Evolutionary conservation across 768 basidiomycete genomes (phyloP).

Genomic region (Sarcodon aspratus): DNA sequence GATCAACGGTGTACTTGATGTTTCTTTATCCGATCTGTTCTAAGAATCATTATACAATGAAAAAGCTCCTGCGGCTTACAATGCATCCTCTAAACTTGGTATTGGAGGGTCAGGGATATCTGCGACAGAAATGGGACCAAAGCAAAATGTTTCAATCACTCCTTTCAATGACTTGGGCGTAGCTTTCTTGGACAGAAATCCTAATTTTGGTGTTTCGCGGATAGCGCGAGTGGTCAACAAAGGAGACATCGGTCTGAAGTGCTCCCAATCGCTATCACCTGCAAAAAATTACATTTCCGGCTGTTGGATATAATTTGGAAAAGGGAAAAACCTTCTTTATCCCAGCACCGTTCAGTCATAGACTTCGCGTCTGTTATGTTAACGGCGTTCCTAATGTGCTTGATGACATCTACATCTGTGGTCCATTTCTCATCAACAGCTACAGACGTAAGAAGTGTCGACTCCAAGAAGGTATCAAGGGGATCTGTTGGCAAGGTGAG

Average conservation of each 20-base stretch:
- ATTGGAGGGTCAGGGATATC: not conserved
- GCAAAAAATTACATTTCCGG: not conserved
- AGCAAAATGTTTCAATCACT: not conserved
- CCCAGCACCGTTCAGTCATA: slow-evolving; percentile 26
- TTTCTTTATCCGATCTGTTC: slow-evolving; percentile 13
- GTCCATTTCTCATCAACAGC: slow-evolving; percentile 34
- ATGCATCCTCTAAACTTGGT: slow-evolving; percentile 21
- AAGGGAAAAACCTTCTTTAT: slow-evolving; percentile 13
- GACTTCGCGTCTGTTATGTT: not conserved
- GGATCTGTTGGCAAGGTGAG: slow-evolving; percentile 46
- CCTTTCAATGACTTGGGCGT: not conserved
- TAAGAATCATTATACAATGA: not conserved
- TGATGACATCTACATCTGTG: slow-evolving; percentile 14
- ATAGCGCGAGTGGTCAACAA: slow-evolving; percentile 34
- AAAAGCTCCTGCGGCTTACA: slow-evolving; percentile 21
- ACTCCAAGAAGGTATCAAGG: slow-evolving; percentile 24
- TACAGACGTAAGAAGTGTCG: slow-evolving; percentile 21
- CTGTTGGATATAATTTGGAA: slow-evolving; percentile 14
- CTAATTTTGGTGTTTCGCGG: slow-evolving; percentile 33
- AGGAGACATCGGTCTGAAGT: slow-evolving; percentile 28
- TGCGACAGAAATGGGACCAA: not conserved
- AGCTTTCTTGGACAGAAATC: slow-evolving; percentile 7
- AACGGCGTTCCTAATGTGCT: slow-evolving; percentile 9
- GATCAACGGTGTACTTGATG: slow-evolving; percentile 18
- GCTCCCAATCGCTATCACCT: slow-evolving; percentile 16